phyloP scores from a whole-genome alignment of 768 basidiomycete species.

The Trametes cingulata region DNA sequence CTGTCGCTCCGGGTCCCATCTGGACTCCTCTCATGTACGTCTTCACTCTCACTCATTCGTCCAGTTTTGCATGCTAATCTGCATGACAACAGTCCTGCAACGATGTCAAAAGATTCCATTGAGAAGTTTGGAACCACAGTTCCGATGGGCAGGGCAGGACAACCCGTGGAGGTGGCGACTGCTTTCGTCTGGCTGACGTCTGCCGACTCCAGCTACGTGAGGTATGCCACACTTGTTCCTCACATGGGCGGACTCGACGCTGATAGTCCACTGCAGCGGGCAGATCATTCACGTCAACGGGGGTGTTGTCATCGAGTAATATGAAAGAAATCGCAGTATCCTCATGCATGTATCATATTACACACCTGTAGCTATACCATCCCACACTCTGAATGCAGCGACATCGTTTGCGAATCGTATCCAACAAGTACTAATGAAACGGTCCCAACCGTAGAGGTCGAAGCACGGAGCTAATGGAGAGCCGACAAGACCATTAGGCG shows the following conservation, averaged over 20 bases:
- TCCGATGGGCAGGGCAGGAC: conserved; percentile 50
- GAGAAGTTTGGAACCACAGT: conserved; percentile 34
- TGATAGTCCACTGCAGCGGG: conserved; percentile 20
- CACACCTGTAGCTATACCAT: conserved; percentile 5
- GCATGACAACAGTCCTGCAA: conserved; percentile 29
- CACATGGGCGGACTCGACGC: background rate
- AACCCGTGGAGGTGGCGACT: conserved; percentile 52
- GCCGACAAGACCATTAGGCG: background rate
- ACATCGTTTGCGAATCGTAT: no score
- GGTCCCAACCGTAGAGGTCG: no score
- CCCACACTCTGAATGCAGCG: background rate
- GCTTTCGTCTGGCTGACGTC: conserved; percentile 49
- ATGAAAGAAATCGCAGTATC: background rate
- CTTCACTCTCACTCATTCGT: no score
- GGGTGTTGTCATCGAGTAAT: conserved; percentile 33
- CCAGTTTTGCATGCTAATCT: background rate
- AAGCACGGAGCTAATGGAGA: no score
- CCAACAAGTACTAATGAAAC: no score
- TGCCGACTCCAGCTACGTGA: conserved; percentile 49
- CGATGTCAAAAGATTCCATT: conserved; percentile 39
- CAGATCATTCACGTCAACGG: conserved; percentile 35
- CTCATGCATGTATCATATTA: background rate
- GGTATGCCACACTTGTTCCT: conserved; percentile 19
- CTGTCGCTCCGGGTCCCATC: conserved; percentile 46
- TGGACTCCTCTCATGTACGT: conserved; percentile 49